Conservation (phyloP, 257 asterid genomes). For the Solanum tarijense region DNA sequence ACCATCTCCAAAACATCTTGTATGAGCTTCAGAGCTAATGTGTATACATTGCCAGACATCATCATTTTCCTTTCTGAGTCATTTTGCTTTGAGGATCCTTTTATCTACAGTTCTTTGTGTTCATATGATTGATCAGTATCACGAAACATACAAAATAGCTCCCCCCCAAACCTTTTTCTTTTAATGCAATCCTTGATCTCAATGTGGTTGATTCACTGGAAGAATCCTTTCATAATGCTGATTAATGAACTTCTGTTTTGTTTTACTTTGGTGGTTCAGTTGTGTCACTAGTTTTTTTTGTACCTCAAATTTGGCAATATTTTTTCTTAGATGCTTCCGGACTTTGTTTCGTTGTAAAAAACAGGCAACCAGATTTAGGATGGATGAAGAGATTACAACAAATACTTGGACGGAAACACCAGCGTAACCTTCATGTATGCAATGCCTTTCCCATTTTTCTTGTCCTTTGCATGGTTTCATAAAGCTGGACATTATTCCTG, state of each 20-base stretch:
- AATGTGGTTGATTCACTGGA: background rate
- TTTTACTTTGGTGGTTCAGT: background rate
- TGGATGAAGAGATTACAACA: slow-evolving; percentile 91
- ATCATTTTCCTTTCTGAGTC: background rate
- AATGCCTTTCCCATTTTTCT: background rate
- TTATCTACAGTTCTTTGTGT: background rate
- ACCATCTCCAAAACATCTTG: background rate
- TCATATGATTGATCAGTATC: background rate
- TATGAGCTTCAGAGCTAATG: background rate
- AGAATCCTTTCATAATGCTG: background rate
- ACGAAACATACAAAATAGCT: background rate
- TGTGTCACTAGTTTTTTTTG: background rate
- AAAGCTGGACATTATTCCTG: background rate
- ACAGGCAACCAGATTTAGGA: slow-evolving; percentile 96
- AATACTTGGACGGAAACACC: slow-evolving; percentile 96
- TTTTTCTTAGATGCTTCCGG: background rate
- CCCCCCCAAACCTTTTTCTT: background rate
- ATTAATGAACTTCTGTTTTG: background rate
- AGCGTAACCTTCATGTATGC: slow-evolving; percentile 85
- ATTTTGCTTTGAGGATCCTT: background rate
- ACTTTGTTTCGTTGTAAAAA: slow-evolving; percentile 2
- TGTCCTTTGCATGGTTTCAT: background rate
- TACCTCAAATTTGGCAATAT: background rate
- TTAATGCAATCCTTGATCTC: background rate
- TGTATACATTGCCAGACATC: background rate